Evolutionary conservation across 352 stramenopile genomes (phyloP), one percentile per base, ranked within the genome.

Genomic region (Pythium apleroticum): DNA sequence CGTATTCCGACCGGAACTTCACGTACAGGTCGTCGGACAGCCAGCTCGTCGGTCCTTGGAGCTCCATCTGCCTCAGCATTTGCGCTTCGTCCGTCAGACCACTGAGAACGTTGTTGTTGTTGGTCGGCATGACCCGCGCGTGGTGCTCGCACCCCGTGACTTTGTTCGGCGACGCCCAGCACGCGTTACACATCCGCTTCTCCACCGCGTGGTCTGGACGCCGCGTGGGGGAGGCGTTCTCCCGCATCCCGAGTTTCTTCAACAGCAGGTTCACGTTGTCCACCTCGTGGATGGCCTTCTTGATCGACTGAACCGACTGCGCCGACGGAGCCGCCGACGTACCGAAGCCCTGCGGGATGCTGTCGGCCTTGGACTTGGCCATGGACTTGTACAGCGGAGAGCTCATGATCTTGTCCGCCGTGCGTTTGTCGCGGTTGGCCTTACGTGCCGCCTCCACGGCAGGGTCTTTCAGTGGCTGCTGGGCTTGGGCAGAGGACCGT

Each of bases 41-140:
- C 88, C 88, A 96, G 45, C 84, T 95, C 22, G 74, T 88, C 0
- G 88, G 83, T 7, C 88, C 88, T 53, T 96, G 81, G 9, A 90
- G 63, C 72, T 89, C 79, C 52, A 88, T 70, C 46, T 65, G 67
- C 10, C 72, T 72, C 53, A 79, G 65, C 25, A 86, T 66, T 33
- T 77, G 78, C 12, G 71, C 72, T 50, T 86, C 71, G 60, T 86
- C 78, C 27, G 86, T 80, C 25, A 84, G 88, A 6, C 73, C 72
- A 22, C 74, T 87, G 48, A 69, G 25, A 19, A 76, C 76, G 33
- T 79, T 80, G 11, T 77, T 72, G 37, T 60, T 74, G 17, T 46
- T 66, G 20, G 58, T 43, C 17, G 74, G 70, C 56, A 78, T 63
- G 17, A 84, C 66, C 15, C 74, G 77, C 11, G 69, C 65, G 63